Percentiles rank a stretch among this genome's conserved stretches.
phyloP scores from a whole-genome alignment of 1,139 yeast species.

The Candida sanyaensis region DNA sequence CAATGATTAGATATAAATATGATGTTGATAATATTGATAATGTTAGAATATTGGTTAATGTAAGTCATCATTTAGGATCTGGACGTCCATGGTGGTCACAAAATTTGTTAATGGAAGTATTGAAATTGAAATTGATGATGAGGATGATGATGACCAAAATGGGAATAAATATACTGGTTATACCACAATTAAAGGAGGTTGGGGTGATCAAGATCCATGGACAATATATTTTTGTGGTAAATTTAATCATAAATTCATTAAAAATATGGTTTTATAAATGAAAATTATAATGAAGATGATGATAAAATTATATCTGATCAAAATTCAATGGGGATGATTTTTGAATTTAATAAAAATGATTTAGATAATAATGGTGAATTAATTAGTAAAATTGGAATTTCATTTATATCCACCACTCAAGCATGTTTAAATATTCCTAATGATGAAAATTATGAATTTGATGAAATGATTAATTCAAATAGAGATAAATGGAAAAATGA shows the following conservation, averaged over 20 bases:
- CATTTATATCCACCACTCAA: slow-evolving; percentile 29
- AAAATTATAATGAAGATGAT: neutral
- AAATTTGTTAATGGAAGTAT: slow-evolving; percentile 27
- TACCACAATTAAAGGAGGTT: slow-evolving; percentile 30
- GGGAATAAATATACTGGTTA: slow-evolving; percentile 26
- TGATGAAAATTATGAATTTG: slow-evolving; percentile 19
- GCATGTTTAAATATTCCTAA: slow-evolving; percentile 29
- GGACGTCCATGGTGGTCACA: slow-evolving; percentile 35
- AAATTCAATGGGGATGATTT: slow-evolving; percentile 24
- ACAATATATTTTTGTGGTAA: slow-evolving; percentile 31
- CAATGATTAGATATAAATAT: slow-evolving; percentile 25
- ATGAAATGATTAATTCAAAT: slow-evolving; percentile 21
- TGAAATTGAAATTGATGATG: slow-evolving; percentile 16
- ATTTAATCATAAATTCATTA: slow-evolving; percentile 20
- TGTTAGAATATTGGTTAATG: slow-evolving; percentile 25
- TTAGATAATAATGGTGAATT: slow-evolving; percentile 6
- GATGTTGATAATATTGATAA: slow-evolving; percentile 14
- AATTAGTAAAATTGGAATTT: slow-evolving; percentile 31
- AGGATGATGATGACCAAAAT: slow-evolving; percentile 16
- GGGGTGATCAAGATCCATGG: slow-evolving; percentile 34
- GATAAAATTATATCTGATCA: slow-evolving; percentile 14
- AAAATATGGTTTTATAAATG: slow-evolving; percentile 17
- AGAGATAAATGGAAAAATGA: slow-evolving; percentile 27
- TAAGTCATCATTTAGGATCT: slow-evolving; percentile 29
- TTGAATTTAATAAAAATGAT: slow-evolving; percentile 17